Conservation (phyloP, 2,329 filamentous ascomycete species). For the Fusarium virguliforme region DNA sequence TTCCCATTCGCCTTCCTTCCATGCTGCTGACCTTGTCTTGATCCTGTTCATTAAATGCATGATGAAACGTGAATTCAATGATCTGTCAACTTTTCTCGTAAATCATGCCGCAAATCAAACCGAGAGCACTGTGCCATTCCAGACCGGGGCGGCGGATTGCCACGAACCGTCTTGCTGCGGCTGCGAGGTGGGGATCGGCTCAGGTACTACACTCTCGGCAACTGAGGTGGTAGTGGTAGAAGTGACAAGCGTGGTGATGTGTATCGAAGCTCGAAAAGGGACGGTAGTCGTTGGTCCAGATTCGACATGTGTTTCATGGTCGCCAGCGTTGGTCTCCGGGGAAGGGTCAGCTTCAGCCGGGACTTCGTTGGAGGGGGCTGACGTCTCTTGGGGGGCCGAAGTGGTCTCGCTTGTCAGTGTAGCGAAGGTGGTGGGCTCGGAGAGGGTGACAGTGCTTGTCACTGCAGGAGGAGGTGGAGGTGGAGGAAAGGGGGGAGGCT, state of each 20-base stretch:
- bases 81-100: constrained; percentile 21
- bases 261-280: constrained; percentile 23
- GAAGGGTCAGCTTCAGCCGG: constrained; percentile 18
- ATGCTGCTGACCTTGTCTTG: constrained; percentile 23
- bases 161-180: constrained; percentile 62
- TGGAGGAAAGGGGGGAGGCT: constrained; percentile 5
- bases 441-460: constrained; percentile 9
- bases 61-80: constrained; percentile 11
- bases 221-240: constrained; percentile 32
- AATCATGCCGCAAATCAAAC: constrained; percentile 26
- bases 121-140: constrained; percentile 58
- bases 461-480: background rate
- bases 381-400: constrained; percentile 17
- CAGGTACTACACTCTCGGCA: constrained; percentile 13
- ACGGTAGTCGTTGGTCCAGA: constrained; percentile 23
- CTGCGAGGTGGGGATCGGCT: constrained; percentile 43
- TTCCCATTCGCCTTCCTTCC: constrained; percentile 25
- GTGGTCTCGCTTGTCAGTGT: constrained; percentile 25
- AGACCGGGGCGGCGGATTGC: constrained; percentile 64
- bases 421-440: constrained; percentile 28
- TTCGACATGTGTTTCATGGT: constrained; percentile 17
- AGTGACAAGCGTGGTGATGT: constrained; percentile 38
- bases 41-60: constrained; percentile 7
- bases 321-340: constrained; percentile 25
- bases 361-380: constrained; percentile 17